Base-by-base conservation (phyloP, 768 basidiomycete species). In the Tricholoma sp. region DNA sequence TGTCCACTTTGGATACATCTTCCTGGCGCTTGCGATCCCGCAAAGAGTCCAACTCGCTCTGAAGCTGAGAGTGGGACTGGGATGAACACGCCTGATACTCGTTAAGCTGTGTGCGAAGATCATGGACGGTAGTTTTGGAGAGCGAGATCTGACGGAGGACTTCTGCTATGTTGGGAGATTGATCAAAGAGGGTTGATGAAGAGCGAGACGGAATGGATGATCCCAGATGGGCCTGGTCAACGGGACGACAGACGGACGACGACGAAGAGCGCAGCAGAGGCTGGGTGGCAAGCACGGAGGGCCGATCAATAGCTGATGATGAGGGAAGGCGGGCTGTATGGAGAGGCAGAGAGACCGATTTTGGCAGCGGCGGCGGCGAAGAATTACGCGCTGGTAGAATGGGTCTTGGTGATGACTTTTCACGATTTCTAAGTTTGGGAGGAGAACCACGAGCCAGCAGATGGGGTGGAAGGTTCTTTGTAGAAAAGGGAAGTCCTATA, bases 311-410 rank as follows among this genome's bases (percentile, higher is more conserved):
- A 47, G 67, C 59, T 56, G 65, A 62, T 50, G 70, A 59, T 58
- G 72, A 57, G 19, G 72, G 70, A 60, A 63, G 70, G 16, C 82
- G 80, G 18, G 81, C 79, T 11, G 86, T 75, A 67, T 93, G 91
- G 60, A 93, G 71, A 50, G 91, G 91, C 2, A 93, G 71, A 11
- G 88, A 86, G 14, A 79, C 91, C 4, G 90, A 88, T 72, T 92
- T 89, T 22, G 91, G 91, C 18, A 92, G 76, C 34, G 91, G 91
- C 1, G 91, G 91, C 0, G 91, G 91, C 0, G 88, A 84, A n/a
- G 81, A 81, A 66, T 81, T 89, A 56, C 89, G 82, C 24, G 75
- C 71, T 21, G 79, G 68, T n/a, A 64, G 54, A 19, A 64, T 59
- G 39, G 62, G 68, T 49, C 74, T 74, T 57, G 78, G 79, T 54